These are phyloP conservation scores for Lepidopterella palustris DNA, from an alignment of 495 filamentous ascomycete species.

Conservation along the genomic window DNA sequence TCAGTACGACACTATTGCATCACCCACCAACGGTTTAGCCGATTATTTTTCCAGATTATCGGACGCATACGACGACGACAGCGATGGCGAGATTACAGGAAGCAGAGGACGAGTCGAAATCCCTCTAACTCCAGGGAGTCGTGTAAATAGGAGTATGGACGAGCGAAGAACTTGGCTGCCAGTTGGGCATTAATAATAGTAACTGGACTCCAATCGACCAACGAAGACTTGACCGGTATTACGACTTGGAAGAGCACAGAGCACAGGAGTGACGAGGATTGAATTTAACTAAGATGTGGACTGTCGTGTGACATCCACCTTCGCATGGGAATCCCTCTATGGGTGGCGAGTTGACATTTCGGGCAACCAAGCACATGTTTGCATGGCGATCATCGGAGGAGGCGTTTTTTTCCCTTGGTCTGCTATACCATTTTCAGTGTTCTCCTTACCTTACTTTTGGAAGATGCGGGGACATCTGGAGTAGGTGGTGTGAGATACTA, in stretches of 20 bases:
- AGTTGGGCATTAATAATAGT: constrained; percentile 24
- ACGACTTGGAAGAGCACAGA: not conserved
- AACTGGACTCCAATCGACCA: not conserved
- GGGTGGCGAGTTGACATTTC: not conserved
- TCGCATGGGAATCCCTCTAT: not conserved
- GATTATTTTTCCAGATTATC: constrained; percentile 81
- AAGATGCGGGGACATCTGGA: not conserved
- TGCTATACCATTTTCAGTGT: not conserved
- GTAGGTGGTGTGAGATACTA: not conserved
- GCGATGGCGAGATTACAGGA: constrained; percentile 41
- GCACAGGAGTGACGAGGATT: not conserved
- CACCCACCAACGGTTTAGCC: constrained; percentile 64
- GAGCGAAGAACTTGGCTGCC: constrained; percentile 38
- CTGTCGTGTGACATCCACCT: not conserved
- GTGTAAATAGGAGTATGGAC: constrained; percentile 64
- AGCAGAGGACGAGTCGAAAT: constrained; percentile 50
- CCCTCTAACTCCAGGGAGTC: constrained; percentile 62
- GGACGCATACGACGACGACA: constrained; percentile 52
- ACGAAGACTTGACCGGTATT: not conserved
- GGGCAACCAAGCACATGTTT: not conserved
- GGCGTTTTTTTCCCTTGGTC: not conserved
- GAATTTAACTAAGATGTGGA: not conserved
- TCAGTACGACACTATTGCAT: constrained; percentile 79
- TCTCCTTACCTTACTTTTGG: not conserved
- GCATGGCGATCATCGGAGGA: not conserved